Evolutionary conservation across 202 grass and related monocot species (phyloP), one percentile per base, ranked within the genome.

Genomic region (Miscanthus sacchariflorus): DNA sequence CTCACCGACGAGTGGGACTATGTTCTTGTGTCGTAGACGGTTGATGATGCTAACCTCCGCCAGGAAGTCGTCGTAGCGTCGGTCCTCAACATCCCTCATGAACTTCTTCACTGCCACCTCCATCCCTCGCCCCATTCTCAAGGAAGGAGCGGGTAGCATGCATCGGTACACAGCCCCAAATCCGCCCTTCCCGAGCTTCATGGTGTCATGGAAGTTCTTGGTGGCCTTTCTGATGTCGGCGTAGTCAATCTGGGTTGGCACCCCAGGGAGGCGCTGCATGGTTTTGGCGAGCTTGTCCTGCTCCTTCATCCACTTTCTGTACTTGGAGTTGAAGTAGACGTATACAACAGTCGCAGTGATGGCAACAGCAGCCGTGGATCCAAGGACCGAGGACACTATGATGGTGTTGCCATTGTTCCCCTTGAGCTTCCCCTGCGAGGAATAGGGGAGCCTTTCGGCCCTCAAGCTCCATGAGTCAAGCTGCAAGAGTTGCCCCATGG

Each of bases 11-110:
- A 46, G 44, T 46, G 44, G 44, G 44, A 46, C 44, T 12, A 46
- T 46, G 44, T 46, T 46, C 3, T 46, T 46, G 44, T 46, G 76
- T 12, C 84, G 66, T 6, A 86, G 18, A 11, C 84, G 35, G 84
- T 86, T 86, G 46, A 86, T 79, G 82, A 84, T 84, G 82, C 56
- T 59, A 3, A 84, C 70, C 11, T 84, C 82, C 0, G 82, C 58
- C 2, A 84, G 25, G 82, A 84, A 84, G 72, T 84, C 82, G 12
- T 76, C 39, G 27, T 76, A 75, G 72, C 82, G 40, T 0, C 18
- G 15, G 27, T 65, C 74, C 39, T 76, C 68, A 5, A 70, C 58
- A 13, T 76, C 82, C 2, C 72, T 18, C 3, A 9, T 76, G 82
- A 84, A 84, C 58, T 45, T 84, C 42, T 84, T 84, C 5, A 84